Conservation (phyloP, 2,329 filamentous ascomycete genomes). For the Dothidotthia symphoricarpi region DNA sequence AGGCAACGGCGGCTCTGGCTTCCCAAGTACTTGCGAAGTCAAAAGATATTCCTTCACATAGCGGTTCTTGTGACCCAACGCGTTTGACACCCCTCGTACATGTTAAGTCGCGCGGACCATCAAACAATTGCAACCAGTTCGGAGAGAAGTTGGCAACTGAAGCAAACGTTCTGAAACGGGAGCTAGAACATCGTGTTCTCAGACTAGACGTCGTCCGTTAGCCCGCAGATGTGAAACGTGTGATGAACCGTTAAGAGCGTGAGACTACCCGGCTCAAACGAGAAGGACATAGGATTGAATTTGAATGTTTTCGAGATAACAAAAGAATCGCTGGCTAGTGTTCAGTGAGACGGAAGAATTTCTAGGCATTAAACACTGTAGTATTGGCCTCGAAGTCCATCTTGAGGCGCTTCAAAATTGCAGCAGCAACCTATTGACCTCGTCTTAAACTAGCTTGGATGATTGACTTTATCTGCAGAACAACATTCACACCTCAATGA, state of each 20-base stretch:
- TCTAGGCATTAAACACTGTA: too few relatives aligned
- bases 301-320: conserved; percentile 12
- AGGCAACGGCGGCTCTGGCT: conserved; percentile 13
- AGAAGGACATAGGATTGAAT: conserved; percentile 25
- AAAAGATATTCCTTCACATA: conserved; percentile 11
- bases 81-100: conserved; percentile 20
- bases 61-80: conserved; percentile 15
- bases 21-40: conserved; percentile 13
- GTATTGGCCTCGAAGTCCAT: too few relatives aligned
- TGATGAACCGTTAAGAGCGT: conserved; percentile 35
- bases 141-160: conserved; percentile 8
- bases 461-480: too few relatives aligned
- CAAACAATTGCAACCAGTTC: conserved; percentile 1
- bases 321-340: too few relatives aligned
- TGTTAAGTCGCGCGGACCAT: conserved; percentile 13
- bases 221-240: conserved; percentile 26
- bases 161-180: conserved; percentile 15
- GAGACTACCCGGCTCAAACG: conserved; percentile 27
- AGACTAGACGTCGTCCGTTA: conserved; percentile 23
- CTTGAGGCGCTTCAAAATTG: too few relatives aligned
- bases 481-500: too few relatives aligned
- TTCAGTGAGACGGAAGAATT: too few relatives aligned
- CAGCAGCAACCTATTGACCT: too few relatives aligned
- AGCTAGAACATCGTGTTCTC: conserved; percentile 12
- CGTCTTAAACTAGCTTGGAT: too few relatives aligned